phyloP scores from a whole-genome alignment of 2,329 filamentous ascomycete genomes.

The Cladosporium halotolerans region DNA sequence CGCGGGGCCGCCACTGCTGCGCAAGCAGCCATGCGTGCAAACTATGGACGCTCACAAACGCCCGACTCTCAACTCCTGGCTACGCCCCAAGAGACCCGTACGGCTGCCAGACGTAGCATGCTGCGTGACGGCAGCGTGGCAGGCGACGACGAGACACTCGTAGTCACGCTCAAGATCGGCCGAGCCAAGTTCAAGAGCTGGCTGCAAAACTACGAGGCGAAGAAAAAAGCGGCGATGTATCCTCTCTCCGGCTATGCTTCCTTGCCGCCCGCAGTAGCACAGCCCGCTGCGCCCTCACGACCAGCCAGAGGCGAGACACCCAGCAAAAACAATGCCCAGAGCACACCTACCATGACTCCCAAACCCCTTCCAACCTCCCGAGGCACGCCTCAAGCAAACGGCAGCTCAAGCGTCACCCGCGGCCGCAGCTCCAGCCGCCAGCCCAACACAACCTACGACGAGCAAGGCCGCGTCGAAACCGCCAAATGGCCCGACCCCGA shows the following conservation, averaged over 20 bases:
- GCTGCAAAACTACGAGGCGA: conserved; percentile 36
- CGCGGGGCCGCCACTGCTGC: conserved; percentile 81
- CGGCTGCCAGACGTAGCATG: conserved; percentile 53
- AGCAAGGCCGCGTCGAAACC: conserved; percentile 59
- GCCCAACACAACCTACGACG: conserved; percentile 23
- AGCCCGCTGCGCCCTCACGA: not conserved
- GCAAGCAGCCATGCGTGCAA: conserved; percentile 75
- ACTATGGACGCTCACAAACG: conserved; percentile 73
- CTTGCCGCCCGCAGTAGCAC: conserved; percentile 17
- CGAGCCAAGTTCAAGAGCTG: conserved; percentile 66
- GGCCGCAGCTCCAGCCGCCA: conserved; percentile 11
- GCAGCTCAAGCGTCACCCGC: conserved; percentile 5
- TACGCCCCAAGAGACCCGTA: conserved; percentile 69
- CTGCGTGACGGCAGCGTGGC: conserved; percentile 73
- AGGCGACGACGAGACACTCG: conserved; percentile 60
- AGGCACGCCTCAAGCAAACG: conserved; percentile 26
- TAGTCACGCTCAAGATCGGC: conserved; percentile 69
- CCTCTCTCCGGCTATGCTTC: conserved; percentile 31
- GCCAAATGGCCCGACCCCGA: conserved; percentile 50
- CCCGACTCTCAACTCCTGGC: conserved; percentile 60
- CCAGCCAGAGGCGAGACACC: conserved; percentile 9
- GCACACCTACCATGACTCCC: conserved; percentile 24
- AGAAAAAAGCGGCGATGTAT: conserved; percentile 28
- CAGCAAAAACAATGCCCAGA: conserved; percentile 17
- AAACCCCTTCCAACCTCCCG: conserved; percentile 18